Conservation (phyloP, 805 yeast genomes). For the Nakazawaea molendinolei region DNA sequence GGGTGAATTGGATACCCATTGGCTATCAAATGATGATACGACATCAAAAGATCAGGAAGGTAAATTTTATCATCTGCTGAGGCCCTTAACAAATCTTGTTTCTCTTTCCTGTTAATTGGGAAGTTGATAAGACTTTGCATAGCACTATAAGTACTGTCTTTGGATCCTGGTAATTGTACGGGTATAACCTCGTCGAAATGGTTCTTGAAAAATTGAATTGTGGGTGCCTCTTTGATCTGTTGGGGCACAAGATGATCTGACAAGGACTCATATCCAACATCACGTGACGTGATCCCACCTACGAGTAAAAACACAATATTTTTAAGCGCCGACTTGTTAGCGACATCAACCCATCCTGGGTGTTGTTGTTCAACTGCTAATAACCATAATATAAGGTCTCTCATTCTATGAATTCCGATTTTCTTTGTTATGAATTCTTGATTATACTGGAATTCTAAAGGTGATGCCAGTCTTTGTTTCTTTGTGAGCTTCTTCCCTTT, state of each 20-base stretch:
- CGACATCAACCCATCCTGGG: slow-evolving; percentile 45
- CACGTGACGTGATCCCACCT: slow-evolving; percentile 53
- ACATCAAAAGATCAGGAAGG: slow-evolving; percentile 48
- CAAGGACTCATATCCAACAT: slow-evolving; percentile 38
- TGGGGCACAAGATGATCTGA: slow-evolving; percentile 12
- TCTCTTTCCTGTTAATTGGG: slow-evolving; percentile 54
- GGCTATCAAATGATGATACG: slow-evolving; percentile 37
- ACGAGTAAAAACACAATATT: slow-evolving; percentile 52
- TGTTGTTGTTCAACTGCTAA: slow-evolving; percentile 32
- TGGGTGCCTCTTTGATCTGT: background rate
- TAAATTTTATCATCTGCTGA: slow-evolving; percentile 30
- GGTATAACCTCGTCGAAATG: slow-evolving; percentile 41
- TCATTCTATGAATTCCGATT: background rate
- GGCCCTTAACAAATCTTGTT: slow-evolving; percentile 28
- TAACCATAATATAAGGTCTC: slow-evolving; percentile 39
- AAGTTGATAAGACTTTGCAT: slow-evolving; percentile 47
- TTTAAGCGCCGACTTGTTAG: slow-evolving; percentile 39
- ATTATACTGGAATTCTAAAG: too few species aligned
- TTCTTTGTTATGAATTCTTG: too few species aligned
- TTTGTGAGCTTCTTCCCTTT: too few species aligned
- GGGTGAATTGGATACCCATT: slow-evolving; percentile 61
- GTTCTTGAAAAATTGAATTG: slow-evolving; percentile 23
- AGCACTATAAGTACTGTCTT: slow-evolving; percentile 46
- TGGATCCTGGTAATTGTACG: slow-evolving; percentile 60
- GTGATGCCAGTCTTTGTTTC: too few species aligned